These are phyloP conservation scores for Cinnamomum chago DNA, from an alignment of 164 flowering plant species.

Conservation along the genomic window DNA sequence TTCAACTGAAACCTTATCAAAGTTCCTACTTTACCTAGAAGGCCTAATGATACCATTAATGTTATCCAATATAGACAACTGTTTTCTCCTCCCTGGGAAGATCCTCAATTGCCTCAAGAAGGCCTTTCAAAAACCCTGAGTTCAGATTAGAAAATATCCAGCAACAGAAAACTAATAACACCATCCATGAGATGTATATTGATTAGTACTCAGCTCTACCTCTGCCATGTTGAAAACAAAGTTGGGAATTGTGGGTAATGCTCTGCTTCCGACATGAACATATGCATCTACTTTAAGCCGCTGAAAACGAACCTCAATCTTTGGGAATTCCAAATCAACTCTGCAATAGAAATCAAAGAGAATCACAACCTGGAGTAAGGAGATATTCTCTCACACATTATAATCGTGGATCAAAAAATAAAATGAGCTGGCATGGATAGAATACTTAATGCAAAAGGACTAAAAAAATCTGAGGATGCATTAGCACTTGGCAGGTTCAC, in stretches of 20 bases:
- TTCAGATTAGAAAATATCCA: neutral
- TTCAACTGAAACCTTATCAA: neutral
- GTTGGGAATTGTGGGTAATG: constrained; percentile 92
- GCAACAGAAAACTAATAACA: neutral
- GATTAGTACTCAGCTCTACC: constrained; percentile 32
- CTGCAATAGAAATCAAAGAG: constrained; percentile 34
- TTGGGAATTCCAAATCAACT: constrained; percentile 81
- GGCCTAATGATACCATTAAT: constrained; percentile 81
- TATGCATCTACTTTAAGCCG: constrained; percentile 62
- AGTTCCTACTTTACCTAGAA: constrained; percentile 52
- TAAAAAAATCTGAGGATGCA: neutral
- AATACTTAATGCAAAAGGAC: neutral
- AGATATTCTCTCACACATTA: neutral
- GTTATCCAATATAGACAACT: constrained; percentile 62
- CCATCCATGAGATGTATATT: neutral
- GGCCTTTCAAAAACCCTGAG: constrained; percentile 40
- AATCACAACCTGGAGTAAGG: neutral
- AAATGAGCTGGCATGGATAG: too few relatives aligned
- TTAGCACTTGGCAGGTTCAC: neutral
- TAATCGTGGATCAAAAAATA: neutral
- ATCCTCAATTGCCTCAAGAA: constrained; percentile 60
- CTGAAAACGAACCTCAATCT: constrained; percentile 84
- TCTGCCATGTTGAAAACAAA: constrained; percentile 78
- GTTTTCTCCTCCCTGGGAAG: constrained; percentile 47
- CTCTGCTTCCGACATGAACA: constrained; percentile 86